Evolutionary conservation across 208 protist species (phyloP).

Genomic region (Trypanosomatidae sp.): DNA sequence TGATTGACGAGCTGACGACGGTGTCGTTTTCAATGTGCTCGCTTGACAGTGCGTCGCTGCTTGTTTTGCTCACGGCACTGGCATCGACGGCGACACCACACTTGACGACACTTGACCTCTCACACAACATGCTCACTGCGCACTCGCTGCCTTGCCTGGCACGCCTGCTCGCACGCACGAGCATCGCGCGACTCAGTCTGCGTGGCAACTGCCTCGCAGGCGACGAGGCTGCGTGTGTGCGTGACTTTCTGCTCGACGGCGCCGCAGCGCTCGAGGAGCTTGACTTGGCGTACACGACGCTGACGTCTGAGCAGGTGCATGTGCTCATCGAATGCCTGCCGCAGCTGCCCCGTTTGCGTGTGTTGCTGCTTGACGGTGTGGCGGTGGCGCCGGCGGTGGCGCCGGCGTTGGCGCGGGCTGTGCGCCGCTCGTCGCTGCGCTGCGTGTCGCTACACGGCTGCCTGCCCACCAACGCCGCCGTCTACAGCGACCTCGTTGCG

Average conservation of each 20-base stretch:
- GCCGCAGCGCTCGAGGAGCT: slow-evolving; percentile 47
- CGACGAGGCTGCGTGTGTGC: slow-evolving; percentile 13
- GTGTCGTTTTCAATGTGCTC: slow-evolving; percentile 59
- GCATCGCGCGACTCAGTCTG: slow-evolving; percentile 31
- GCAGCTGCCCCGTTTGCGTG: slow-evolving; percentile 16
- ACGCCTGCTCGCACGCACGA: slow-evolving; percentile 25
- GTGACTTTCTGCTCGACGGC: slow-evolving; percentile 55
- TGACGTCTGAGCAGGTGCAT: slow-evolving; percentile 27
- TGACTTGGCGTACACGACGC: slow-evolving; percentile 47
- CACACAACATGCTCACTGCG: slow-evolving; percentile 44
- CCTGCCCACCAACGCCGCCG: neutral
- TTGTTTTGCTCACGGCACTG: slow-evolving; percentile 40
- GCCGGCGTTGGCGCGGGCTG: slow-evolving; percentile 21
- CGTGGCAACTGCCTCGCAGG: slow-evolving; percentile 57
- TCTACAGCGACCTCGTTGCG: no score
- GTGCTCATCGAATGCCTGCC: slow-evolving; percentile 52
- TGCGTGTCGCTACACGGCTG: slow-evolving; percentile 25
- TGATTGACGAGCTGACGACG: slow-evolving; percentile 11
- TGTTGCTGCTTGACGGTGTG: slow-evolving; percentile 58
- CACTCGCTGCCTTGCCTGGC: slow-evolving; percentile 30
- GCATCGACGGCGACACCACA: slow-evolving; percentile 3
- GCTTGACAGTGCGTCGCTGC: slow-evolving; percentile 30
- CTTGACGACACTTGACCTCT: slow-evolving; percentile 27
- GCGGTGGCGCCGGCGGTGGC: slow-evolving; percentile 21
- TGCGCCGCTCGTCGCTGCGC: slow-evolving; percentile 22